A percentile compares a stretch with the other conserved stretches of the same genome.
phyloP scores from a whole-genome alignment of 441 rosid genomes.

The Bruguiera hainesii region DNA sequence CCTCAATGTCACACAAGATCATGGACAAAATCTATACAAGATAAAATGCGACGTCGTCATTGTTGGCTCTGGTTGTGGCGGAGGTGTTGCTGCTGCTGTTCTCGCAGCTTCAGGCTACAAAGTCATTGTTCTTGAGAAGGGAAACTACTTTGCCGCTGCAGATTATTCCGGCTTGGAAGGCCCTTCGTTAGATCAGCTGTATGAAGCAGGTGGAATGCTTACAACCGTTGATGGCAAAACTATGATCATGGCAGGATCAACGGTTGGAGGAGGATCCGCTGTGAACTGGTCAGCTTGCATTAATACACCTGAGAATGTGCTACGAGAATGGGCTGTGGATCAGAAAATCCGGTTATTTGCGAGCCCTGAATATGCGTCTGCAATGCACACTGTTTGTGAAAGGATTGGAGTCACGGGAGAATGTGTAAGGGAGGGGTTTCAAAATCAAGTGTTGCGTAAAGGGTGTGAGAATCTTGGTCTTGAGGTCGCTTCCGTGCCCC shows the following conservation, averaged over 20 bases:
- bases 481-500: conserved; percentile 41
- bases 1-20: conserved; percentile 37
- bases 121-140: conserved; percentile 84
- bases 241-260: conserved; percentile 59
- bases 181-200: conserved; percentile 44
- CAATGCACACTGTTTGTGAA: conserved; percentile 65
- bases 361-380: conserved; percentile 44
- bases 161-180: conserved; percentile 74
- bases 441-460: conserved; percentile 67
- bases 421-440: conserved; percentile 60
- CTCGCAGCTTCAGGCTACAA: conserved; percentile 70
- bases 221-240: conserved; percentile 37
- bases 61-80: conserved; percentile 92
- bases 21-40: conserved; percentile 24
- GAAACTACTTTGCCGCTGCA: conserved; percentile 50
- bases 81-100: conserved; percentile 86
- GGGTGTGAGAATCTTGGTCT: conserved; percentile 75
- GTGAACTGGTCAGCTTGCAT: conserved; percentile 88
- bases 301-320: conserved; percentile 56
- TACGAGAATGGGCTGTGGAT: conserved; percentile 68
- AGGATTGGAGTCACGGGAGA: conserved; percentile 72
- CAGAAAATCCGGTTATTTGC: conserved; percentile 43
- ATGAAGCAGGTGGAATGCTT: conserved; percentile 69
- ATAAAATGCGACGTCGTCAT: conserved; percentile 75
- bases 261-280: conserved; percentile 87